Evolutionary conservation across 345 rosid genomes (phyloP), one percentile per base, ranked within the genome.

Genomic region (Eucalyptus albens): DNA sequence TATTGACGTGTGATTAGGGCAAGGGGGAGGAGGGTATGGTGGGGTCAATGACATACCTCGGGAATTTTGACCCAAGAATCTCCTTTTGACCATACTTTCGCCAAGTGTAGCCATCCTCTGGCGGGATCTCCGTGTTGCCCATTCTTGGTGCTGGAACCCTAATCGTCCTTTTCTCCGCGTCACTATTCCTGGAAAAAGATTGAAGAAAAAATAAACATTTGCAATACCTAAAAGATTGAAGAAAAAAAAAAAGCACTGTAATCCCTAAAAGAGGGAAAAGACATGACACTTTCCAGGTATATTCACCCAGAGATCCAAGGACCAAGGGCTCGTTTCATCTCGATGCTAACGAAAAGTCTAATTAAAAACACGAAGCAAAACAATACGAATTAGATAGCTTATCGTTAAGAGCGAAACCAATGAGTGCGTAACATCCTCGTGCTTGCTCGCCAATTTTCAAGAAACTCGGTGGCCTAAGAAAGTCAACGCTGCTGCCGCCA

Each of bases 51-150:
- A 33, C 40, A 47, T 95, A 97, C 99, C 99, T 95, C 16, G 99
- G 99, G 53, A 81, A 95, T 60, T 4, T 94, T 4, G 99, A 94
- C 21, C 94, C 96, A 29, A 96, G 91, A 55, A 97, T 97, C 89
- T 97, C 99, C 89, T 97, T 97, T 88, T 97, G 99, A 11, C 99
- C 99, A 49, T 97, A 97, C 90, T 97, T 97, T 89, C 97, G 93
- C 98, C 99, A 97, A 31, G 97, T 94, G 89, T 86, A 94, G 67
- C 95, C 95, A 88, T 97, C 99, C 22, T 96, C 99, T 5, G 99
- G 99, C 8, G 97, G 97, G 59, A 95, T 87, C 65, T 96, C 97
- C 4, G 91, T 91, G 62, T 97, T 97, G 80, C 99, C 99, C 27
- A 90, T 89, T 45, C 87, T 93, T 13, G 97, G 94, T 3, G 97